phyloP scores from a whole-genome alignment of 2,329 filamentous ascomycete genomes.

The Corynespora cassiicola region DNA sequence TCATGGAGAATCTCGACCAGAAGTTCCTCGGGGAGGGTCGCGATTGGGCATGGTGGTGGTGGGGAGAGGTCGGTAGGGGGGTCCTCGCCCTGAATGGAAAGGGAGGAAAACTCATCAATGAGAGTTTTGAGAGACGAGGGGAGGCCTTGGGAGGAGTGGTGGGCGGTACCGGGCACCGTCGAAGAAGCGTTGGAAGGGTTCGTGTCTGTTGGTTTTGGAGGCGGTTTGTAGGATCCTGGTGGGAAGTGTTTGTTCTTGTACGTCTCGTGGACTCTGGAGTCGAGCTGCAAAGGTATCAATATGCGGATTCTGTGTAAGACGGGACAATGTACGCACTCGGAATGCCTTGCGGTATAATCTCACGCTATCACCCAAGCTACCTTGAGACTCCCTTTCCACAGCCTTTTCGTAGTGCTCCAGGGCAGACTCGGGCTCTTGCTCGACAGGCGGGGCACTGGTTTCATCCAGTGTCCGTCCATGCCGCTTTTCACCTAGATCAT shows the following conservation, averaged over 20 bases:
- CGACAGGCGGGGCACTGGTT: constrained; percentile 46
- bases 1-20: constrained; percentile 78
- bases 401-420: constrained; percentile 93
- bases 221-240: constrained; percentile 59
- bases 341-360: constrained; percentile 90
- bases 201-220: constrained; percentile 42
- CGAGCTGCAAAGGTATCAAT: constrained; percentile 66
- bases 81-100: constrained; percentile 71
- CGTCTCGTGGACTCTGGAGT: constrained; percentile 79
- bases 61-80: constrained; percentile 75
- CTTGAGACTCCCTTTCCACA: constrained; percentile 84
- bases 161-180: constrained; percentile 61
- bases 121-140: constrained; percentile 70
- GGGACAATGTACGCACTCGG: constrained; percentile 59
- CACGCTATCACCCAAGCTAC: constrained; percentile 87
- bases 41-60: constrained; percentile 79
- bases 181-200: constrained; percentile 58
- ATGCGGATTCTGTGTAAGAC: not conserved
- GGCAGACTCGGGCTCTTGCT: constrained; percentile 73
- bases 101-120: constrained; percentile 74
- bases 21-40: constrained; percentile 81
- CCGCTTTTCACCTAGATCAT: constrained; percentile 55
- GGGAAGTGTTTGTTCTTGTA: constrained; percentile 95
- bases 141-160: constrained; percentile 63
- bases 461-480: constrained; percentile 52